These are phyloP conservation scores for Cercospora berteroae DNA, from an alignment of 2,329 filamentous ascomycete species.

Conservation along the genomic window DNA sequence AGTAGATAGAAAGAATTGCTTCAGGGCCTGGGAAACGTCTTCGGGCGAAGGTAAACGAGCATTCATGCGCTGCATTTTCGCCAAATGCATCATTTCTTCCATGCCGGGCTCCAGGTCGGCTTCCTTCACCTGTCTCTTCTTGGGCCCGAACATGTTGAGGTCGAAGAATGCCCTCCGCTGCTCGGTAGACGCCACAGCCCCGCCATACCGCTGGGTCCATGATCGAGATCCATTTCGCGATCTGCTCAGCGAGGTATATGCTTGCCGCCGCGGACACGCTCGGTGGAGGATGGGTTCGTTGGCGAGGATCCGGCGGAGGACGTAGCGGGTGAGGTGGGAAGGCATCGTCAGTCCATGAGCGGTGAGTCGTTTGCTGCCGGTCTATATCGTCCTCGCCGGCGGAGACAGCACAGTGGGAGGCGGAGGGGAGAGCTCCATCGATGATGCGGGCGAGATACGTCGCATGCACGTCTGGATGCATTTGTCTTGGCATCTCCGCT, in stretches of 20 bases:
- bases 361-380: not conserved
- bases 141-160: constrained; percentile 57
- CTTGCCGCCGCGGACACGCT: constrained; percentile 44
- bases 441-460: constrained; percentile 1
- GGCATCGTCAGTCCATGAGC: constrained; percentile 47
- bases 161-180: constrained; percentile 60
- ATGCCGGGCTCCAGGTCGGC: constrained; percentile 69
- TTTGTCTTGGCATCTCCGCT: constrained; percentile 9
- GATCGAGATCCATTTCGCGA: not conserved
- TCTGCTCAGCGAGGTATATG: constrained; percentile 17
- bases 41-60: constrained; percentile 62
- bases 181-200: not conserved
- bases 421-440: not conserved
- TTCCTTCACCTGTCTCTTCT: constrained; percentile 57
- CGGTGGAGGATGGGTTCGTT: constrained; percentile 50
- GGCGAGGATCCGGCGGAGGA: constrained; percentile 58
- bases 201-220: constrained; percentile 5
- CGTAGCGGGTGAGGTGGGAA: constrained; percentile 59
- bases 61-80: constrained; percentile 60
- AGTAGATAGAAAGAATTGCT: constrained; percentile 58
- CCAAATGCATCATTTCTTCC: constrained; percentile 67
- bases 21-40: constrained; percentile 66
- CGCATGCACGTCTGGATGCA: not conserved
- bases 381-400: not conserved
- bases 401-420: constrained; percentile 8